phyloP scores from a whole-genome alignment of 331 rosid genomes.

The Acacia pycnantha region DNA sequence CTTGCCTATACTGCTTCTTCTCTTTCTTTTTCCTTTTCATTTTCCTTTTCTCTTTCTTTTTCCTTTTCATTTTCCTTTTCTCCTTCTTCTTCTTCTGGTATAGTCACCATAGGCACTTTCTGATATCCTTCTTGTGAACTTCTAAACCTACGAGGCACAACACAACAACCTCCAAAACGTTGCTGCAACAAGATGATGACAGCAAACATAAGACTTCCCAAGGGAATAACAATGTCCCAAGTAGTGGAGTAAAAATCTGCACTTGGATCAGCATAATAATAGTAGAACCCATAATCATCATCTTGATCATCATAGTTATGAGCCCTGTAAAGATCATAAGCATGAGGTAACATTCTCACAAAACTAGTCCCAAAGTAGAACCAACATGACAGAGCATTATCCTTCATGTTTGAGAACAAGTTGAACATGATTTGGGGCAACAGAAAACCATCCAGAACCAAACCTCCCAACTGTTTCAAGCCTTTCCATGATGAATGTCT shows the following conservation, averaged over 20 bases:
- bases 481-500: constrained; percentile 19
- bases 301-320: constrained; percentile 4
- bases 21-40: not conserved
- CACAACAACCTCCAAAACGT: constrained; percentile 37
- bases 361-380: constrained; percentile 59
- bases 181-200: constrained; percentile 48
- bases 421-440: constrained; percentile 51
- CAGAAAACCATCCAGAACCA: constrained; percentile 50
- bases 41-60: not conserved
- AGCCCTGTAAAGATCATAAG: constrained; percentile 49
- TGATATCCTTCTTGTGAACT: constrained; percentile 24
- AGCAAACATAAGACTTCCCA: constrained; percentile 34
- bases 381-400: constrained; percentile 30
- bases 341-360: constrained; percentile 44
- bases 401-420: constrained; percentile 36
- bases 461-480: constrained; percentile 44
- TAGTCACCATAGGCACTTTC: constrained; percentile 18
- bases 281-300: not conserved
- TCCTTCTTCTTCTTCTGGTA: not conserved
- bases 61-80: too few relatives aligned
- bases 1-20: not conserved
- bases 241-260: constrained; percentile 37
- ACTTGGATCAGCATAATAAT: constrained; percentile 26
- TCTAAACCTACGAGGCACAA: constrained; percentile 33
- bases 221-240: constrained; percentile 43